These are phyloP conservation scores for Podaxis sp. DNA, from an alignment of 768 basidiomycete species.

Conservation along the genomic window DNA sequence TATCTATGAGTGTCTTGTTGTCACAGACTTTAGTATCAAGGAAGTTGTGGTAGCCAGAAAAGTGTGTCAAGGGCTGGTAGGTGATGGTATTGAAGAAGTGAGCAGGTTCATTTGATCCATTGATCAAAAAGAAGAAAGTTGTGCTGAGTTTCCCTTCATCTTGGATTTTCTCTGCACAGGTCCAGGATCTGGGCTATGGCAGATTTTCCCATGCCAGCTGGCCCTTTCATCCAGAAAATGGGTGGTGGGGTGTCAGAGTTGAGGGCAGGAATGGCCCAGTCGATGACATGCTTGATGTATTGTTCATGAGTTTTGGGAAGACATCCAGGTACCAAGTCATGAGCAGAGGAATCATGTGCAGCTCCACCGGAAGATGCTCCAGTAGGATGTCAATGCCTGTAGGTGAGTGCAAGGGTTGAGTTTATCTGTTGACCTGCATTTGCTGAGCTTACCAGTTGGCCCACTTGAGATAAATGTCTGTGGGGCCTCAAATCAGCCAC, in stretches of 20 bases:
- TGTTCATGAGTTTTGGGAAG: conserved; percentile 1
- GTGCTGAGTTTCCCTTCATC: neutral
- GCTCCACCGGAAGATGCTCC: neutral
- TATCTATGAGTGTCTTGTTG: neutral
- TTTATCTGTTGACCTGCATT: neutral
- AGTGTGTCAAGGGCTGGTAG: neutral
- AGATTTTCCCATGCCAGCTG: neutral
- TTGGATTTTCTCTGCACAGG: neutral
- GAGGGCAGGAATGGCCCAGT: conserved; percentile 1
- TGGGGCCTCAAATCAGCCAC: neutral
- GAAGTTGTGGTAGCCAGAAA: neutral
- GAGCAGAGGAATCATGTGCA: neutral
- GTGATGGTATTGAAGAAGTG: neutral
- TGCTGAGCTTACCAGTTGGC: neutral
- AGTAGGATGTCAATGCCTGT: neutral
- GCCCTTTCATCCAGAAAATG: neutral
- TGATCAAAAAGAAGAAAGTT: neutral
- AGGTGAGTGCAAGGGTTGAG: neutral
- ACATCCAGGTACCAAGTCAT: neutral
- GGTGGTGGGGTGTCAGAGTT: neutral
- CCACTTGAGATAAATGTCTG: neutral
- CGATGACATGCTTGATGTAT: conserved; percentile 10
- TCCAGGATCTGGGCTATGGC: neutral
- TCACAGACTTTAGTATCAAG: neutral
- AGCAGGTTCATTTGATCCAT: neutral